Evolutionary conservation across 1,139 yeast genomes (phyloP).

Genomic region (Blastobotrys capitulatus): DNA sequence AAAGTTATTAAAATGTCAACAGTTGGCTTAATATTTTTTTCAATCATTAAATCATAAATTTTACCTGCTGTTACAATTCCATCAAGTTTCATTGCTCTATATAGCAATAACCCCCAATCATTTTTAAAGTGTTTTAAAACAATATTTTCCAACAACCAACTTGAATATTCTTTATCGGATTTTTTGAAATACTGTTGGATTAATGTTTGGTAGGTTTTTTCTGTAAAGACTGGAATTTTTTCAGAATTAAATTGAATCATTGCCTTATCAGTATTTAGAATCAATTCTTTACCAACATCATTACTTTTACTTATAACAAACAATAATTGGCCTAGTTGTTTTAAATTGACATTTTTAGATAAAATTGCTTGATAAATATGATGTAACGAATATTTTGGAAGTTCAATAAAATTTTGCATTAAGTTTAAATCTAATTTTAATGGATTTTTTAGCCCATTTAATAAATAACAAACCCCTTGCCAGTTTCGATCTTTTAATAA

Average conservation of each 20-base stretch:
- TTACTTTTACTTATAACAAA: slow-evolving; percentile 17
- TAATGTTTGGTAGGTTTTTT: slow-evolving; percentile 16
- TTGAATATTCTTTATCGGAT: slow-evolving; percentile 7
- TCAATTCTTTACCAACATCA: slow-evolving; percentile 20
- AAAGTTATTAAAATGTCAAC: slow-evolving; percentile 16
- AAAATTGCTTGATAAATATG: slow-evolving; percentile 20
- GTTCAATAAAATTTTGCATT: not conserved
- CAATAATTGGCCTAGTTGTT: slow-evolving; percentile 9
- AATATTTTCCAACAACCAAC: slow-evolving; percentile 21
- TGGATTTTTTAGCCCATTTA: not conserved
- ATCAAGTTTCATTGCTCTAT: slow-evolving; percentile 23
- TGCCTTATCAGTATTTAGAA: slow-evolving; percentile 19
- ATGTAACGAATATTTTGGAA: not conserved
- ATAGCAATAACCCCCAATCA: slow-evolving; percentile 16
- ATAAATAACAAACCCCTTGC: not conserved
- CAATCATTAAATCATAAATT: slow-evolving; percentile 22
- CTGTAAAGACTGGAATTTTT: slow-evolving; percentile 11
- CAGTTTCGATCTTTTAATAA: not conserved
- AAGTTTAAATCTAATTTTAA: not conserved
- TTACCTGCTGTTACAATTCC: slow-evolving; percentile 22
- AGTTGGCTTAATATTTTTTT: slow-evolving; percentile 13
- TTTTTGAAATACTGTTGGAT: slow-evolving; percentile 15
- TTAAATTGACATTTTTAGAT: slow-evolving; percentile 16
- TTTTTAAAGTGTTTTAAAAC: slow-evolving; percentile 6
- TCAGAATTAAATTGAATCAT: slow-evolving; percentile 3